These are phyloP conservation scores for Fragaria nilgerrensis DNA, from an alignment of 306 rosid genomes.

Conservation along the genomic window DNA sequence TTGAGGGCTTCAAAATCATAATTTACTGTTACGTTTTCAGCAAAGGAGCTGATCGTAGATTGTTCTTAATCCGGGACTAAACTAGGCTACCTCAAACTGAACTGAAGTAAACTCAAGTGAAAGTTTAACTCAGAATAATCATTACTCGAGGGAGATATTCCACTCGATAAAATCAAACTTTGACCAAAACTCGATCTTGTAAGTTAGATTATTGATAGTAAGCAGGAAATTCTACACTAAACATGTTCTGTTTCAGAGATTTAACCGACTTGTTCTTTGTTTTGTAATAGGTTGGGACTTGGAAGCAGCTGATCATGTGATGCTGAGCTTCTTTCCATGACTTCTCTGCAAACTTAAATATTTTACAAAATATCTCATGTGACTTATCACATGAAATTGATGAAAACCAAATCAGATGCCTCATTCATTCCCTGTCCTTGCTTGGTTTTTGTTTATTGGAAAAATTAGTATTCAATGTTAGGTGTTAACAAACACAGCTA, in stretches of 20 bases:
- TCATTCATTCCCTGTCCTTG: constrained; percentile 30
- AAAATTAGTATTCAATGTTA: constrained; percentile 17
- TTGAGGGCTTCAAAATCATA: not conserved
- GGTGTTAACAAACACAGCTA: constrained; percentile 47
- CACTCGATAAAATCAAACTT: not conserved
- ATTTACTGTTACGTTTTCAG: not conserved
- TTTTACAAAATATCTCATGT: constrained; percentile 44
- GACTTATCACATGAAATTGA: constrained; percentile 52
- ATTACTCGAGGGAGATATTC: not conserved
- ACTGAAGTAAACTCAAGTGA: not conserved
- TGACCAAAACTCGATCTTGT: not conserved
- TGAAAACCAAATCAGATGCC: constrained; percentile 33
- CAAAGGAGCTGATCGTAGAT: not conserved
- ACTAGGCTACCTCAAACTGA: not conserved
- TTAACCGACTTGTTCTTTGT: constrained; percentile 25
- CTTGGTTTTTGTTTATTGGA: constrained; percentile 21
- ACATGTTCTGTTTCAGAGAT: constrained; percentile 7
- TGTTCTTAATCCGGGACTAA: not conserved
- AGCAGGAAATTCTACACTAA: not conserved
- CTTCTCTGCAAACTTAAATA: constrained; percentile 40
- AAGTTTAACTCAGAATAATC: not conserved
- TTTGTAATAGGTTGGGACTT: constrained; percentile 39
- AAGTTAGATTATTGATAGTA: not conserved
- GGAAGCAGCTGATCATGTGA: constrained; percentile 71
- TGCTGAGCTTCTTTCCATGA: constrained; percentile 40